Percentiles rank a stretch among this genome's conserved stretches.
Conservation (phyloP, 2,329 filamentous ascomycete genomes). For the Clonostachys rosea region DNA sequence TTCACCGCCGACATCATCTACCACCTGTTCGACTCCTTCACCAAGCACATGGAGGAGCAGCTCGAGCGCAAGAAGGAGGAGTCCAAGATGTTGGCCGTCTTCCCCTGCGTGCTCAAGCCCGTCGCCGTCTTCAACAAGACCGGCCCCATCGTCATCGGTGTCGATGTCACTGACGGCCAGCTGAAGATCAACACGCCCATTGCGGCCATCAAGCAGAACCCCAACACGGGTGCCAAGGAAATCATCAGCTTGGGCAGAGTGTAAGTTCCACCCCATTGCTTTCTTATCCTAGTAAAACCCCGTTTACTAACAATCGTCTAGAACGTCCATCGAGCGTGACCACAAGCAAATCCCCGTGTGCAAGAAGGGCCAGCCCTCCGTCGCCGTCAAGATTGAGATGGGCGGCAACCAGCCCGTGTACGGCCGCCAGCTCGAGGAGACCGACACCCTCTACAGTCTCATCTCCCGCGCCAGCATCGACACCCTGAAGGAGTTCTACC, state of each 20-base stretch:
- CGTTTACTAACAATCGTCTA: conserved; percentile 30
- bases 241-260: conserved; percentile 85
- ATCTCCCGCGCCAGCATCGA: conserved; percentile 89
- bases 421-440: conserved; percentile 90
- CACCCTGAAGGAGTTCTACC: conserved; percentile 93
- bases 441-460: conserved; percentile 79
- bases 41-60: conserved; percentile 85
- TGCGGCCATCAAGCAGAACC: conserved; percentile 77
- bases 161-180: conserved; percentile 90
- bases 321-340: conserved; percentile 94
- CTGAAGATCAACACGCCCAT: conserved; percentile 86
- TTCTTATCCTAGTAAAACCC: not conserved
- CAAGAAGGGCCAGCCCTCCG: conserved; percentile 96
- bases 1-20: conserved; percentile 99
- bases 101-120: conserved; percentile 86
- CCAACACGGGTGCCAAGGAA: conserved; percentile 76
- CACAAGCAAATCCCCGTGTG: conserved; percentile 91
- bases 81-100: conserved; percentile 90
- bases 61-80: conserved; percentile 94
- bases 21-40: conserved; percentile 95
- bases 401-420: conserved; percentile 89
- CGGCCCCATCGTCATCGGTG: conserved; percentile 87
- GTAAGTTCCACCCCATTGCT: conserved; percentile 49
- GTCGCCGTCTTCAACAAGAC: conserved; percentile 99
- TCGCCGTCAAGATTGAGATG: conserved; percentile 96